Evolutionary conservation across 768 basidiomycete genomes (phyloP).

Genomic region (Lentinula sp.): DNA sequence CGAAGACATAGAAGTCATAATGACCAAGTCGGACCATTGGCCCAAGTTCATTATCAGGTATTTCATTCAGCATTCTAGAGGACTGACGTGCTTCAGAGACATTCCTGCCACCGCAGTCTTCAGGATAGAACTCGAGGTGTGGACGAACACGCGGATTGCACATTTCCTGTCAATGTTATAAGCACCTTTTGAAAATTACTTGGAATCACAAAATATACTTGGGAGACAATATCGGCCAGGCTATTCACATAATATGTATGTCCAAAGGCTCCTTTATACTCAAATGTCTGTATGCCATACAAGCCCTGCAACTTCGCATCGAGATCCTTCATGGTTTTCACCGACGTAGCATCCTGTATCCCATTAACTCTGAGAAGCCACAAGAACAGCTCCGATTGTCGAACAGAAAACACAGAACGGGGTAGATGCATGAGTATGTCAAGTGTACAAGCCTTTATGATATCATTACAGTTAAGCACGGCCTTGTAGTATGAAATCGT

Average conservation of each 20-base stretch:
- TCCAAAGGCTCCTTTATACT: constrained; percentile 23
- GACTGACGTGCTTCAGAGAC: no score
- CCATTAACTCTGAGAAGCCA: neutral
- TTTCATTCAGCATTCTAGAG: no score
- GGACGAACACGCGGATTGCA: no score
- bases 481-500: no score
- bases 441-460: neutral
- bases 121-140: no score
- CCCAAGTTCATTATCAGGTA: no score
- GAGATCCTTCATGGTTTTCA: neutral
- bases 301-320: constrained; percentile 12
- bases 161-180: no score
- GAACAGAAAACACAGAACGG: constrained; percentile 2
- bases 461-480: no score
- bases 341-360: neutral
- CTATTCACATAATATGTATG: constrained; percentile 26
- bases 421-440: constrained; percentile 5
- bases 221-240: constrained; percentile 9
- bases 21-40: no score
- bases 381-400: neutral
- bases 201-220: neutral
- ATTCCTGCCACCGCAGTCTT: no score
- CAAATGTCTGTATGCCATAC: constrained; percentile 22
- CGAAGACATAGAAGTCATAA: no score
- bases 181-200: no score